Percentiles rank a stretch among this genome's conserved stretches.
These are phyloP conservation scores for Carex scoparia DNA, from an alignment of 176 grass and related monocot genomes.

Conservation along the genomic window DNA sequence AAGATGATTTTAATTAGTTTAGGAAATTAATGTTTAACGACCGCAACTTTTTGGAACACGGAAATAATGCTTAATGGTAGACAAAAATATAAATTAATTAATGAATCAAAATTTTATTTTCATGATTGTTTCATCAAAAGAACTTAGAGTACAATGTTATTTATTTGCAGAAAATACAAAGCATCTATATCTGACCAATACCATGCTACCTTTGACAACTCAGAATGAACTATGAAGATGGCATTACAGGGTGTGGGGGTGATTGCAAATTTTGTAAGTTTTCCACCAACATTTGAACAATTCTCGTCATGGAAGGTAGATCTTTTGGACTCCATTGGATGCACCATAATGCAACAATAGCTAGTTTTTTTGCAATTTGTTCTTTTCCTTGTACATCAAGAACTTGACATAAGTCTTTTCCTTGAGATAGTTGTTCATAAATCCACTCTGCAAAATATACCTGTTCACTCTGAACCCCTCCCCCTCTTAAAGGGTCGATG, in stretches of 20 bases:
- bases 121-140: no score
- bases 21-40: no score
- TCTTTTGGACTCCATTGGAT: constrained; percentile 30
- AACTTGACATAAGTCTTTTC: not conserved
- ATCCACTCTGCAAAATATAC: constrained; percentile 38
- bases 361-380: not conserved
- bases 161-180: not conserved
- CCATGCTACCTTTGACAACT: no score
- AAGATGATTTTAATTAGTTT: no score
- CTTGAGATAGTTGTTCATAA: constrained; percentile 31
- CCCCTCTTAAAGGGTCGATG: not conserved
- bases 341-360: not conserved
- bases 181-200: not conserved
- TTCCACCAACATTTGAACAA: constrained; percentile 21
- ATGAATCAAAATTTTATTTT: no score
- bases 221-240: no score
- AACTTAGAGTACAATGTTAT: not conserved
- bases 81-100: no score
- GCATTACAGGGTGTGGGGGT: not conserved
- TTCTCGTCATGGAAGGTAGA: constrained; percentile 19
- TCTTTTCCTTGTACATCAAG: not conserved
- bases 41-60: no score
- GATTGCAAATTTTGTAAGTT: not conserved
- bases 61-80: no score
- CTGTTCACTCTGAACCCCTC: not conserved